phyloP scores from a whole-genome alignment of 345 rosid genomes.

The Citrus unshiu region DNA sequence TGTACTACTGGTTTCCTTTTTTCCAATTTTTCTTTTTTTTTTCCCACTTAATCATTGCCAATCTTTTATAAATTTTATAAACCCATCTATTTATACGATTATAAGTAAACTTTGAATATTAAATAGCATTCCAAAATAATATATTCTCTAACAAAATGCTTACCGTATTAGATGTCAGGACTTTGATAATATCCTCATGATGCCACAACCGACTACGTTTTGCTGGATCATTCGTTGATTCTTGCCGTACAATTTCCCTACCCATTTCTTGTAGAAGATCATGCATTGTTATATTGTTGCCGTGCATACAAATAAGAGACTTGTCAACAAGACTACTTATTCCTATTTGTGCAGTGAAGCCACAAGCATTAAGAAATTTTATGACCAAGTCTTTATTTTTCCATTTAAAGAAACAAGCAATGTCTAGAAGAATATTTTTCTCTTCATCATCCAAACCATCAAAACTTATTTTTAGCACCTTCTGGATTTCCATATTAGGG shows the following conservation, averaged over 20 bases:
- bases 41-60: no score
- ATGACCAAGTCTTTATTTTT: no score
- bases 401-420: constrained; percentile 14
- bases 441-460: constrained; percentile 3
- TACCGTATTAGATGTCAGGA: no score
- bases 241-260: constrained; percentile 1
- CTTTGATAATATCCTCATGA: neutral
- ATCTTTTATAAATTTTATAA: no score
- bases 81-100: no score
- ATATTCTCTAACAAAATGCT: no score
- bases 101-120: no score
- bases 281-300: neutral
- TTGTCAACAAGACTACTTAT: neutral
- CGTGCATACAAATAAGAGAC: neutral
- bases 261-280: constrained; percentile 10
- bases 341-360: neutral
- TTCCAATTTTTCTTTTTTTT: no score
- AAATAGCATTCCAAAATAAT: no score
- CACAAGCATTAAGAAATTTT: neutral
- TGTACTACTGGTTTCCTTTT: no score
- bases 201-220: neutral
- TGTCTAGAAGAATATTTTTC: constrained; percentile 6
- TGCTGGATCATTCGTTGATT: neutral
- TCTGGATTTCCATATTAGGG: neutral
- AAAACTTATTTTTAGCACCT: neutral